Percentiles rank a stretch among this genome's conserved stretches.
These are phyloP conservation scores for Septoria petroselini DNA, from an alignment of 2,329 filamentous ascomycete species.

Conservation along the genomic window DNA sequence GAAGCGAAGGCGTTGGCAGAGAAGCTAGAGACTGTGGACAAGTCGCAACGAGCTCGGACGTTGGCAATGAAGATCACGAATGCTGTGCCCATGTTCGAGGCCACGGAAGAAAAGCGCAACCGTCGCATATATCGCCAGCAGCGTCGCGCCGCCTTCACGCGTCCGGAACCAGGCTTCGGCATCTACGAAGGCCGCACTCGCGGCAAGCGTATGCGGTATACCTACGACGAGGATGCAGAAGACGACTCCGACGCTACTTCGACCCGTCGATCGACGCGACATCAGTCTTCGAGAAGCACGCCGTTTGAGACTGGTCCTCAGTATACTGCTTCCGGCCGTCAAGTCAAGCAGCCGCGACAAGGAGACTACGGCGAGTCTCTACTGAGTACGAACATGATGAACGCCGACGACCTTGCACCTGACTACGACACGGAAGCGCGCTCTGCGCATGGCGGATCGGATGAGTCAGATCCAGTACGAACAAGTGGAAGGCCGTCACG, in stretches of 20 bases:
- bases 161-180: constrained; percentile 85
- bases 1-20: constrained; percentile 73
- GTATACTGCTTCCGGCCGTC: constrained; percentile 80
- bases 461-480: constrained; percentile 47
- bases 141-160: constrained; percentile 81
- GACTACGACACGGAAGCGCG: constrained; percentile 23
- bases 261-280: constrained; percentile 61
- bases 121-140: constrained; percentile 85
- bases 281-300: constrained; percentile 61
- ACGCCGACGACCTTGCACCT: constrained; percentile 36
- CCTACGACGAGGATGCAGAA: constrained; percentile 81
- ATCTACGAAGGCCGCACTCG: constrained; percentile 94
- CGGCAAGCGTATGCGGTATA: constrained; percentile 95
- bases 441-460: constrained; percentile 42
- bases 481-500: constrained; percentile 40
- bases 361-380: constrained; percentile 64
- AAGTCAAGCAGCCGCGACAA: constrained; percentile 65
- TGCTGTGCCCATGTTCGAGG: constrained; percentile 86
- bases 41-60: constrained; percentile 73
- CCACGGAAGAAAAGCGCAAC: constrained; percentile 92
- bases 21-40: constrained; percentile 73
- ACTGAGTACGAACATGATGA: constrained; percentile 53
- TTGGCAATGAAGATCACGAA: constrained; percentile 73
- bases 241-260: constrained; percentile 68
- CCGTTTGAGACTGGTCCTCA: constrained; percentile 67